phyloP scores from a whole-genome alignment of 2,329 filamentous ascomycete genomes.

The Penicillium decumbens region DNA sequence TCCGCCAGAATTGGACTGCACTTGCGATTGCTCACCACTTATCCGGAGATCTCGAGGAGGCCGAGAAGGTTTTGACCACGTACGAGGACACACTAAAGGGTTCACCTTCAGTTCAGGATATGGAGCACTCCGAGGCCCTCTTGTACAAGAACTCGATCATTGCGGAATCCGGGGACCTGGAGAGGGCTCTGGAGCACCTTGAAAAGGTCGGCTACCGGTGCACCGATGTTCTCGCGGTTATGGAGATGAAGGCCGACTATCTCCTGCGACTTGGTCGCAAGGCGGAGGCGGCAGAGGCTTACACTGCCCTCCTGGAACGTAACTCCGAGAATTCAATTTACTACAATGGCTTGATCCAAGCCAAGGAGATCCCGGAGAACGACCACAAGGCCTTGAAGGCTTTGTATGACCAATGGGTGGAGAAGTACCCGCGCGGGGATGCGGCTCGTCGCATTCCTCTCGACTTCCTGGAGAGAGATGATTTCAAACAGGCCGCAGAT shows the following conservation, averaged over 20 bases:
- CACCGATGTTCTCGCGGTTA: slow-evolving; percentile 75
- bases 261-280: slow-evolving; percentile 70
- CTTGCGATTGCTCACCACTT: slow-evolving; percentile 90
- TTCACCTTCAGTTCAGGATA: slow-evolving; percentile 68
- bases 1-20: slow-evolving; percentile 96
- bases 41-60: slow-evolving; percentile 75
- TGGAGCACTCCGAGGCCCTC: slow-evolving; percentile 88
- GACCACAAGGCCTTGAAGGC: slow-evolving; percentile 64
- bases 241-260: slow-evolving; percentile 84
- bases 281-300: slow-evolving; percentile 76
- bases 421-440: slow-evolving; percentile 77
- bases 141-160: slow-evolving; percentile 96
- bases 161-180: slow-evolving; percentile 76
- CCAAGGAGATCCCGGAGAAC: slow-evolving; percentile 58
- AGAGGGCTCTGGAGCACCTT: slow-evolving; percentile 81
- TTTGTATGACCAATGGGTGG: slow-evolving; percentile 76
- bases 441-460: slow-evolving; percentile 80
- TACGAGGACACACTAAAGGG: slow-evolving; percentile 91
- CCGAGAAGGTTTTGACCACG: slow-evolving; percentile 83
- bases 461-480: slow-evolving; percentile 78
- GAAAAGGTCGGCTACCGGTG: slow-evolving; percentile 71
- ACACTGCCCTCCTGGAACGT: slow-evolving; percentile 72
- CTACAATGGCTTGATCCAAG: slow-evolving; percentile 70
- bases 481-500: slow-evolving; percentile 73
- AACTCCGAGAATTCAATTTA: slow-evolving; percentile 86